These are phyloP conservation scores for Saccharomycopsis phalli DNA, from an alignment of 1,139 yeast species.

Conservation along the genomic window DNA sequence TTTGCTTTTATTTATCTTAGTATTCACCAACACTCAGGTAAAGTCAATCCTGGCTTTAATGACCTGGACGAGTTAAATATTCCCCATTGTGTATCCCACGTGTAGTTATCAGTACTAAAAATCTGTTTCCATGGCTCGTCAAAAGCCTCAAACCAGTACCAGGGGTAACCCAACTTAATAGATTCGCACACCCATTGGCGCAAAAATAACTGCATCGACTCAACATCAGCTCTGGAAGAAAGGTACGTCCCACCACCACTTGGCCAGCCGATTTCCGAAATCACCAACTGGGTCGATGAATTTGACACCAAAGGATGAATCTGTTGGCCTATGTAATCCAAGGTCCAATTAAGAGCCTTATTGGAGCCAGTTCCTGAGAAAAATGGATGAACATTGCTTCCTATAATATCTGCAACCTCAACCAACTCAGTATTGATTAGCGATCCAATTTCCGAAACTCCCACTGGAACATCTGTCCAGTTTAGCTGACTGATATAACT, in stretches of 20 bases:
- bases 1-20: too few relatives aligned
- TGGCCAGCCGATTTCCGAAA: slow-evolving; percentile 72
- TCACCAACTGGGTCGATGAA: slow-evolving; percentile 29
- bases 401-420: slow-evolving; percentile 42
- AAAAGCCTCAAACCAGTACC: slow-evolving; percentile 64
- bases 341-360: slow-evolving; percentile 46
- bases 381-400: slow-evolving; percentile 63
- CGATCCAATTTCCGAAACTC: slow-evolving; percentile 44
- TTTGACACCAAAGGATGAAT: slow-evolving; percentile 27
- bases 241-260: slow-evolving; percentile 45
- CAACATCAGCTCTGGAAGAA: slow-evolving; percentile 38
- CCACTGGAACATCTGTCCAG: slow-evolving; percentile 28
- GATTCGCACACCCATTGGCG: slow-evolving; percentile 45
- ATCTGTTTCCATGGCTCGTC: slow-evolving; percentile 64
- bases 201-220: slow-evolving; percentile 40
- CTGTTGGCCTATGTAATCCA: slow-evolving; percentile 39
- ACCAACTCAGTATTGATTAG: slow-evolving; percentile 29
- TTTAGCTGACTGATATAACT: slow-evolving; percentile 28
- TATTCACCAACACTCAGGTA: slow-evolving; percentile 13
- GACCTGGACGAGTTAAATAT: slow-evolving; percentile 42
- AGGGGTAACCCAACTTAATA: slow-evolving; percentile 32
- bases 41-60: slow-evolving; percentile 30
- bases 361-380: slow-evolving; percentile 49
- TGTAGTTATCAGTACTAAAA: slow-evolving; percentile 38
- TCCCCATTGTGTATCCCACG: slow-evolving; percentile 73